Base-by-base conservation (phyloP, 73 alveolate species). In the Uronychia binucleata region DNA sequence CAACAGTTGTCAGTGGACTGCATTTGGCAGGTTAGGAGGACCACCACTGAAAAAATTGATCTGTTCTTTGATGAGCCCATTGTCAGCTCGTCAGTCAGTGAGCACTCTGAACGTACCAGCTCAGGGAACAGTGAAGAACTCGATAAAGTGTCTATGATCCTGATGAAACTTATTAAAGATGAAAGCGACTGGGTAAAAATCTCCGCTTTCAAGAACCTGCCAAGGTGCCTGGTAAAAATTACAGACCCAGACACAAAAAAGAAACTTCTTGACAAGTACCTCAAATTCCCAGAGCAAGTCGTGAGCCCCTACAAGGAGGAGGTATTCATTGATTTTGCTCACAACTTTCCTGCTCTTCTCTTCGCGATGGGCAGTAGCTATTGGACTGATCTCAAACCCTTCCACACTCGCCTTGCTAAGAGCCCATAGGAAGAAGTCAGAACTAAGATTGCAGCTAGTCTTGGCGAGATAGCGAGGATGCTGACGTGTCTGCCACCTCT, bases 201-300 rank as follows among this genome's bases (percentile, higher is more conserved):
- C 67, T 46, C 67, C n/a, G 67, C 67, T 46, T 46, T 46, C 67
- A 46, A 46, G 67, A 46, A 46, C 67, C 5, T 46, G 67, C 67
- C 67, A 11, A 46, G 19, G 19, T 46, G 67, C 67, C 19, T 46
- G 67, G 19, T 46, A 5, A 46, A 46, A 46, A 46, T 46, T 11
- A 46, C 5, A 46, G 67, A 46, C 19, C 5, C 5, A 46, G 67
- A 46, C 5, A 19, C 19, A 46, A 46, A 46, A 19, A 46, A 19
- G 19, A 46, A 46, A 46, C 67, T 46, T 11, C n/a, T 46, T 46
- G 67, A 46, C 19, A 46, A 46, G 67, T 46, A 11, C 19, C 67
- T 46, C 67, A 46, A 46, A 46, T 46, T 46, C 19, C 67, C 67
- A 46, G 67, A 46, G 67, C 67, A 46, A 46, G 67, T 46, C 5